Evolutionary conservation across 495 filamentous ascomycete species (phyloP), one percentile per base, ranked within the genome.

Genomic region (Penicillium subrubescens): DNA sequence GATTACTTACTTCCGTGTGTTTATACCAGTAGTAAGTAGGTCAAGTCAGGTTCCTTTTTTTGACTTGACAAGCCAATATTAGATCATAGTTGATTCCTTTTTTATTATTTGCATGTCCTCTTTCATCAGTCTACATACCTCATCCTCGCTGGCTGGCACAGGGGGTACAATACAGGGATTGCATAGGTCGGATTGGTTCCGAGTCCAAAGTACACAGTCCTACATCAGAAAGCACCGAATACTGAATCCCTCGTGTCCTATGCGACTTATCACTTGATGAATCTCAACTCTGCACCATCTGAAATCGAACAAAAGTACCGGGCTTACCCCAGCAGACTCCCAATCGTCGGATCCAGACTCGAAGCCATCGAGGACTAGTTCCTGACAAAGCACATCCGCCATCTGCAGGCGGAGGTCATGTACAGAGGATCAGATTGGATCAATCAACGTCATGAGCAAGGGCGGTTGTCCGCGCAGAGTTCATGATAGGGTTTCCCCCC

Each of bases 401-500:
- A 37, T 56, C 31, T 33, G 44, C 46, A 52, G 48, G 48, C 46
- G 59, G 33, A 58, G 46, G 48, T 52, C 48, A 52, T 25, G 27
- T 39, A 51, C 19, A 23, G 19, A 48, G 44, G 19, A 48, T 5
- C 44, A 48, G 44, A 48, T 25, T 48, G 44, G 34, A 58, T 58
- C 39, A 58, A 57, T n/a, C 67, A 60, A 68, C 63, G 67, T 63
- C 63, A 63, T 69, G 67, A 69, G 63, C 54, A 68, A 68, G 66
- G 62, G 56, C 57, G 19, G 15, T 23, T 17, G 27, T 34, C 41
- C 8, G 17, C 57, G 11, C 57, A 33, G 29, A 25, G 57, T 44
- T 31, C 5, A 44, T 19, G 14, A 44, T 29, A 23, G 14, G 35
- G 19, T 29, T 52, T 29, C 12, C 31, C 14, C 27, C 33, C 29